Conservation (phyloP, 441 rosid genomes). For the Arabidopsis hybrid region DNA sequence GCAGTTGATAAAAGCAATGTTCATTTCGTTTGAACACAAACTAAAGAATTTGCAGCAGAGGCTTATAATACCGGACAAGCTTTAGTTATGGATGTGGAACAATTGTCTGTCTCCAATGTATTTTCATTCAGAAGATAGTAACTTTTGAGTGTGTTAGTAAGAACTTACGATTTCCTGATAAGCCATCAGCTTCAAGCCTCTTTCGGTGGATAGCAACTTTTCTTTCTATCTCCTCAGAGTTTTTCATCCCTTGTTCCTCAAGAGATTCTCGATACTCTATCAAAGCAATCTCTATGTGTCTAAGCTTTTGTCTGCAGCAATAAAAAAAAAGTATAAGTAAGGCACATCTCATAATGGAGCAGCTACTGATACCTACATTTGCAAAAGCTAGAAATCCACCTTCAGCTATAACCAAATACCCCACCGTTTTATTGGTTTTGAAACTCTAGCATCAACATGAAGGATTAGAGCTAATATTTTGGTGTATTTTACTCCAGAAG, state of each 20-base stretch:
- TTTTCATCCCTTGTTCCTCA: conserved; percentile 87
- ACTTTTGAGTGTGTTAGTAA: neutral
- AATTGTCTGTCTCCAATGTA: neutral
- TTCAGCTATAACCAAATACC: neutral
- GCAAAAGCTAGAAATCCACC: neutral
- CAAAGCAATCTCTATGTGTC: conserved; percentile 86
- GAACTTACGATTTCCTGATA: conserved; percentile 42
- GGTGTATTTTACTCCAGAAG: conserved; percentile 1
- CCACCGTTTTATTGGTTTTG: neutral
- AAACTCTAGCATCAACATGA: conserved; percentile 5
- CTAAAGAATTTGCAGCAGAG: conserved; percentile 1
- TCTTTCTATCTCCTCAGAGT: conserved; percentile 82
- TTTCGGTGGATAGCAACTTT: conserved; percentile 76
- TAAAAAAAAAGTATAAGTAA: conserved; percentile 31
- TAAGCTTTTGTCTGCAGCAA: conserved; percentile 77
- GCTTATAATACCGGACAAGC: neutral
- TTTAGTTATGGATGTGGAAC: neutral
- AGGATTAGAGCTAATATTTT: conserved; percentile 14
- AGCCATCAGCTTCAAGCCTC: conserved; percentile 70
- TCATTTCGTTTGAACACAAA: neutral
- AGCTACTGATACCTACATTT: conserved; percentile 11
- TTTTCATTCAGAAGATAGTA: conserved; percentile 2
- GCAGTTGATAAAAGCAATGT: conserved; percentile 42
- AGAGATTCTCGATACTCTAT: conserved; percentile 94
- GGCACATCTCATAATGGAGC: conserved; percentile 18